Conservation (phyloP, 345 rosid species). For the Triadica sebifera region DNA sequence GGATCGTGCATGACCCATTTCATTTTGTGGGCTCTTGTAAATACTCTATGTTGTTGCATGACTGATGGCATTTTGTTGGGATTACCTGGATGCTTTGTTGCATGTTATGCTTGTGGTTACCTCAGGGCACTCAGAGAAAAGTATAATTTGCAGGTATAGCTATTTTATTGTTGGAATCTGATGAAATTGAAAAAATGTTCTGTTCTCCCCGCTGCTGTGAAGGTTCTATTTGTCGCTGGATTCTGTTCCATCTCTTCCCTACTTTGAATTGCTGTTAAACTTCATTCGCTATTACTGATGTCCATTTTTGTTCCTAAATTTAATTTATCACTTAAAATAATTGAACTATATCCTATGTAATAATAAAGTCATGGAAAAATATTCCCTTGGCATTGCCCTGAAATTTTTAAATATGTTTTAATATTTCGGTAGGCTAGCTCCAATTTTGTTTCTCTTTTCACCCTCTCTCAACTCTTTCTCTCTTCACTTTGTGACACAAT, state of each 20-base stretch:
- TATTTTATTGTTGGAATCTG: background rate
- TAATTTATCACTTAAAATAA: background rate
- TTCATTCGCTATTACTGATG: background rate
- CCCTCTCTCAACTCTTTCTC: too few species aligned
- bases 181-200: background rate
- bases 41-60: constrained; percentile 63
- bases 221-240: too few species aligned
- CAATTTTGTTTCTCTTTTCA: background rate
- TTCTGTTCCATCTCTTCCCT: background rate
- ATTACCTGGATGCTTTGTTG: constrained; percentile 79
- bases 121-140: constrained; percentile 64
- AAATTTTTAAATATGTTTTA: background rate
- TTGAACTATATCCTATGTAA: background rate
- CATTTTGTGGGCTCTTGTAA: constrained; percentile 68
- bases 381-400: background rate
- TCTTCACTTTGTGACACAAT: background rate
- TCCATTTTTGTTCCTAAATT: background rate
- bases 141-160: constrained; percentile 66
- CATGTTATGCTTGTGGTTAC: constrained; percentile 85
- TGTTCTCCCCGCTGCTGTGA: background rate
- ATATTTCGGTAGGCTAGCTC: background rate
- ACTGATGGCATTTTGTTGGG: constrained; percentile 71
- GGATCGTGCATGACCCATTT: constrained; percentile 80
- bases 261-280: background rate
- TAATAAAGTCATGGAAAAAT: background rate